Base-by-base conservation (phyloP, 2,329 filamentous ascomycete species). In the Aureobasidium sp. region DNA sequence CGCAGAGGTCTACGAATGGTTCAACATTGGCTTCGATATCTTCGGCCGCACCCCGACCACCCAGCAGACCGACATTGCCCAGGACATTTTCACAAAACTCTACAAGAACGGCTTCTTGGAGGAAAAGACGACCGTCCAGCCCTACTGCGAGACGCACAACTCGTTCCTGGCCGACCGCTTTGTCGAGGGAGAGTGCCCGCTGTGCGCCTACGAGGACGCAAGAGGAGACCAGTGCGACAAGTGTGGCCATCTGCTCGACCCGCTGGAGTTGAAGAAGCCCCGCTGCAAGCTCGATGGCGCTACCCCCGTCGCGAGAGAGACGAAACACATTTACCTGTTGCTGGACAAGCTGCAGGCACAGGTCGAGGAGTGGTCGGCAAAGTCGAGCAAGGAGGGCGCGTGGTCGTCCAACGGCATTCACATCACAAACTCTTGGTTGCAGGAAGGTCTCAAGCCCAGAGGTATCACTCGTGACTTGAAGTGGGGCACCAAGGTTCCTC, bases 1-100 rank as follows among this genome's bases (percentile, higher is more conserved):
- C 76, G 85, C 90, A 68, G 89, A 88, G 51, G 88, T 96, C 66
- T 97, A 97, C 75, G 84, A 95, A 73, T 96, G 93, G 90, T 99
- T 99, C 77, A 85, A 91, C 70, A 93, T 97, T 70, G 86, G 83
- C 61, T 97, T 97, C 71, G 93, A 97, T 76, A 87, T 92, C 74
- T 99, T 97, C 71, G 94, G 92, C 64, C 87, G 92, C 62, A 97
- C 94, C 5, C 90, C 92, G 3, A 97, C 93, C 19, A 76, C 83
- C 59, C 84, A 94, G 69, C 94, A 97, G 75, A 96, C 91, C 23
- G 84, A 90, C 66, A 97, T 99, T 68, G 89, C 92, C 10, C 94
- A 97, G 75, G 84, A 89, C 64, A 92, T 97, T 66, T 97, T 97
- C 75, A 78, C 80, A 60, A 86, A 91, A 72, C 83, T 99, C n/a